A percentile compares a stretch with the other conserved stretches of the same genome.
phyloP scores from a whole-genome alignment of 371 early-diverging fungal species.

The Gilbertella persicaria region DNA sequence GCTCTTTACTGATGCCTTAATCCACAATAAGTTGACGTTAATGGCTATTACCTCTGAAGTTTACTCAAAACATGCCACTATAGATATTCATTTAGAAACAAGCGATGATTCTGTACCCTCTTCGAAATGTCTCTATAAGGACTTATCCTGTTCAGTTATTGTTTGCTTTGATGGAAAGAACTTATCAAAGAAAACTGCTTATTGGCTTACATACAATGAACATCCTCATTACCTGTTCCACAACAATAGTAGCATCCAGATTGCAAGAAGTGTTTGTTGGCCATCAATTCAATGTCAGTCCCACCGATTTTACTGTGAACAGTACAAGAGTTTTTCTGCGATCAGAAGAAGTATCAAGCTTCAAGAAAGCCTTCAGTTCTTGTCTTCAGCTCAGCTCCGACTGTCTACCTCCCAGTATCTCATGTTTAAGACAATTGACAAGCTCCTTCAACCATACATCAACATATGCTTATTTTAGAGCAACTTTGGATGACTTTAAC shows the following conservation, averaged over 20 bases:
- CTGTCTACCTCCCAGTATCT: constrained; percentile 6
- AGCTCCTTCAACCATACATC: constrained; percentile 1
- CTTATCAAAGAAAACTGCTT: constrained; percentile 3
- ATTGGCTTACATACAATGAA: constrained; percentile 11
- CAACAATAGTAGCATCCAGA: constrained; percentile 6
- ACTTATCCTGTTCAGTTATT: constrained; percentile 9
- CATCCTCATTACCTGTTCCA: constrained; percentile 4
- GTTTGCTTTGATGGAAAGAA: constrained; percentile 7
- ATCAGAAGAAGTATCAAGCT: constrained; percentile 8
- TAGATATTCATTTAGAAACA: too few relatives aligned
- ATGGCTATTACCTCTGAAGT: constrained; percentile 5
- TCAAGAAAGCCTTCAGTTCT: constrained; percentile 8
- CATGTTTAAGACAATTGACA: constrained; percentile 8
- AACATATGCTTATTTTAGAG: constrained; percentile 3
- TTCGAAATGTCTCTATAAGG: constrained; percentile 7
- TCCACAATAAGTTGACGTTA: constrained; percentile 4
- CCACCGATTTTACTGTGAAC: constrained; percentile 4
- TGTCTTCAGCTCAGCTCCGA: too few relatives aligned
- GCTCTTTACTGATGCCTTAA: constrained; percentile 2
- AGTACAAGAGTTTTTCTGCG: constrained; percentile 10
- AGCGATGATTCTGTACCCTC: constrained; percentile 8
- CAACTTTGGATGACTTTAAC: too few relatives aligned
- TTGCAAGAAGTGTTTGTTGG: constrained; percentile 10
- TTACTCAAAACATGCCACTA: constrained; percentile 8
- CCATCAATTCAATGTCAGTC: constrained; percentile 3